phyloP scores from a whole-genome alignment of 192 early-diverging fungal species.

The Entomortierella chlamydospora region DNA sequence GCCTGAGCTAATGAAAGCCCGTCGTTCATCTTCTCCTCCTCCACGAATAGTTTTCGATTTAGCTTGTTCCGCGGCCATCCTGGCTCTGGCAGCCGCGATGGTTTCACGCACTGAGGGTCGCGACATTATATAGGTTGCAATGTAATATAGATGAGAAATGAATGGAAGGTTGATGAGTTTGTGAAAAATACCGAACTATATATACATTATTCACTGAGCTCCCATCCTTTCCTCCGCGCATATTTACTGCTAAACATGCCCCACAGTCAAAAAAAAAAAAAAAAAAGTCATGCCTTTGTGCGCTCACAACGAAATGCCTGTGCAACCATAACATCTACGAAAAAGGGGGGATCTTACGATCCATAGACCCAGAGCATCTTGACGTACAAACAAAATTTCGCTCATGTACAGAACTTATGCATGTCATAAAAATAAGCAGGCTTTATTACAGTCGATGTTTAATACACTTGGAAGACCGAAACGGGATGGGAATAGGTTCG shows the following conservation, averaged over 20 bases:
- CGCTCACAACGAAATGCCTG: background rate
- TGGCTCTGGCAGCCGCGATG: slow-evolving; percentile 42
- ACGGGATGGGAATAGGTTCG: background rate
- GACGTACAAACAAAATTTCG: too few species aligned
- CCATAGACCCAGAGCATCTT: background rate
- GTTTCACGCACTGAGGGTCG: slow-evolving; percentile 49
- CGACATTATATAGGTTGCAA: slow-evolving; percentile 23
- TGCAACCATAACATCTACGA: background rate
- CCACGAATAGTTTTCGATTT: slow-evolving; percentile 41
- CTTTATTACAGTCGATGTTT: background rate
- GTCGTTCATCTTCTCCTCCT: slow-evolving; percentile 38
- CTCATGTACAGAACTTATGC: too few species aligned
- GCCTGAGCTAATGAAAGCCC: slow-evolving; percentile 42
- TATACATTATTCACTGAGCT: background rate
- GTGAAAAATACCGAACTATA: background rate
- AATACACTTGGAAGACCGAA: background rate
- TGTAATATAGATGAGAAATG: background rate
- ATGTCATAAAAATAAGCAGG: background rate
- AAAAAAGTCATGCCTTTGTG: too few species aligned
- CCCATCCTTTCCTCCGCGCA: slow-evolving; percentile 1
- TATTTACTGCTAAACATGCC: too few species aligned
- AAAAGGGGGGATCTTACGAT: too few species aligned
- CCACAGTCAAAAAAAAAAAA: too few species aligned
- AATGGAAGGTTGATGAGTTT: background rate
- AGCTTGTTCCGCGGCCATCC: slow-evolving; percentile 31